Conservation (phyloP, 768 basidiomycete species). For the Auriscalpium vulgare region DNA sequence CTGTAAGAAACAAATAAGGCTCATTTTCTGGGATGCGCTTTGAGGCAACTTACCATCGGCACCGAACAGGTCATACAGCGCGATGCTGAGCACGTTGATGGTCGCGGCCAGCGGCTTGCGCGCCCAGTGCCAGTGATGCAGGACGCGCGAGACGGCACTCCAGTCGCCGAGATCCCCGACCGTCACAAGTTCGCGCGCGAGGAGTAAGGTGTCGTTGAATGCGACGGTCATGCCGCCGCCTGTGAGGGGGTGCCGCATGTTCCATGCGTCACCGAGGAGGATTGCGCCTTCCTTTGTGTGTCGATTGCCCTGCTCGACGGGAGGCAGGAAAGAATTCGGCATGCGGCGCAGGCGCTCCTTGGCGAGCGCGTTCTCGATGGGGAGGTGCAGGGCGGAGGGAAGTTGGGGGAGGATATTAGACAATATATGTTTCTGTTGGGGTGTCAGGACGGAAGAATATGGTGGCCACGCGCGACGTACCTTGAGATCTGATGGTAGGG, state of each 20-base stretch:
- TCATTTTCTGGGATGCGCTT: neutral
- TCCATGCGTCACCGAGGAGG: conserved; percentile 93
- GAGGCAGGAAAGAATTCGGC: conserved; percentile 92
- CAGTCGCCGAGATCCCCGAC: conserved; percentile 40
- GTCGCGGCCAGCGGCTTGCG: conserved; percentile 80
- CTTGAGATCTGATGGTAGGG: conserved; percentile 77
- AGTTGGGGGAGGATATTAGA: conserved; percentile 73
- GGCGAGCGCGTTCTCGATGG: conserved; percentile 64
- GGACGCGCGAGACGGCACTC: conserved; percentile 37
- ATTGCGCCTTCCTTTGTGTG: conserved; percentile 59
- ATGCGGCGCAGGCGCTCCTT: conserved; percentile 78
- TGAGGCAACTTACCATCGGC: conserved; percentile 66
- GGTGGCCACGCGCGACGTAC: conserved; percentile 26
- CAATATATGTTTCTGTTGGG: conserved; percentile 57
- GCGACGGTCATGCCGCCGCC: conserved; percentile 99
- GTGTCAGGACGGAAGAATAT: too few relatives aligned
- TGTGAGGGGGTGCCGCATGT: conserved; percentile 98
- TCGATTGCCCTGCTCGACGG: conserved; percentile 52
- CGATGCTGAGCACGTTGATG: conserved; percentile 88
- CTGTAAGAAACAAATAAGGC: conserved; percentile 29
- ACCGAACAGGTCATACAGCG: conserved; percentile 90
- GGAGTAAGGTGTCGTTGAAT: conserved; percentile 73
- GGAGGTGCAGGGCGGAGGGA: conserved; percentile 58
- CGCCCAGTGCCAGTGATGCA: conserved; percentile 78
- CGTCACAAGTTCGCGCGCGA: conserved; percentile 51